These are phyloP conservation scores for Cokeromyces recurvatus DNA, from an alignment of 371 early-diverging fungal species.

Conservation along the genomic window DNA sequence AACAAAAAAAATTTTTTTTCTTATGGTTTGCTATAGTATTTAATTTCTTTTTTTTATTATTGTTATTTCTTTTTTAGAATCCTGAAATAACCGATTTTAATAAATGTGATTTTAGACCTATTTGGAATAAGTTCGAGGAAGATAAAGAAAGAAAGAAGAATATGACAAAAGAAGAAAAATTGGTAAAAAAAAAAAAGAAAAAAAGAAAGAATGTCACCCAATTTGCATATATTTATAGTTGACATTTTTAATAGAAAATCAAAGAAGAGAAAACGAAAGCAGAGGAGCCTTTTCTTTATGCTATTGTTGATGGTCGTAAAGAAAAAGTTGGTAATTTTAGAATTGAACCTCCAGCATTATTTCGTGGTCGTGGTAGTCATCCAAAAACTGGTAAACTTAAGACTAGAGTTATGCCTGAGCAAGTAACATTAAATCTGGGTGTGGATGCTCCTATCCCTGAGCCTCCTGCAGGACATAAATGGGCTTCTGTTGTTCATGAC, in stretches of 20 bases:
- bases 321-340: conserved; percentile 97
- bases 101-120: conserved; percentile 89
- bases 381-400: conserved; percentile 93
- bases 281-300: conserved; percentile 76
- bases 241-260: conserved; percentile 25
- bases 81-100: conserved; percentile 73
- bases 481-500: conserved; percentile 87
- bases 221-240: background rate
- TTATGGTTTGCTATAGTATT: background rate
- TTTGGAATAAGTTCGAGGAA: conserved; percentile 73
- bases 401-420: conserved; percentile 86
- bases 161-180: conserved; percentile 90
- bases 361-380: conserved; percentile 95
- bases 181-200: conserved; percentile 24
- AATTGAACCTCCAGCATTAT: conserved; percentile 95
- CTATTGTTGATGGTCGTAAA: conserved; percentile 83
- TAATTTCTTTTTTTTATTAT: background rate
- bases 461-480: conserved; percentile 86
- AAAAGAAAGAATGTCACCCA: no score
- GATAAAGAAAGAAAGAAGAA: conserved; percentile 78
- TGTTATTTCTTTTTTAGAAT: conserved; percentile 30
- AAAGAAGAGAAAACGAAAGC: conserved; percentile 71
- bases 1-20: conserved; percentile 5
- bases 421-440: conserved; percentile 91
- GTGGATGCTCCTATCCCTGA: conserved; percentile 73